Base-by-base conservation (phyloP, 768 basidiomycete species). In the Suillus ampliporus region DNA sequence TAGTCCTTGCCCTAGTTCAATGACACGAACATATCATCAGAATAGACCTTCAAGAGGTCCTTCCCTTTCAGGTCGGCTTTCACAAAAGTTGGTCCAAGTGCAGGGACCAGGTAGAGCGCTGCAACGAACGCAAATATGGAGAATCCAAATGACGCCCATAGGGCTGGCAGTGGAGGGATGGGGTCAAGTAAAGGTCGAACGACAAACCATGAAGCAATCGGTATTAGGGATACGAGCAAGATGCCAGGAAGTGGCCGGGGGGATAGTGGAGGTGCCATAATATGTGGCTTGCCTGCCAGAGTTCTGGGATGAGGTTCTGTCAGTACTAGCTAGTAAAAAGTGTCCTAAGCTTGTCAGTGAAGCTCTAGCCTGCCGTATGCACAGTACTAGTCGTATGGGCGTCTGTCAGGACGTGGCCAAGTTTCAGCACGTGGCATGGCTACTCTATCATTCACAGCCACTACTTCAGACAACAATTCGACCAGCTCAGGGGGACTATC, bases 11-110 rank as follows among this genome's bases (percentile, higher is more conserved):
- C 8, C 28, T 15, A 1, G n/a, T 15, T 4, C 2, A 34, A 19
- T 1, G 13, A 40, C 35, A 77, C 89, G 67, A 63, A 92, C 89
- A 92, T 89, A 1, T 88, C 86, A 53, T 85, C 86, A 41, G 81
- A 78, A 69, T 92, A 91, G 13, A 83, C 85, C 75, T 99, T 99
- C 54, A 97, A 82, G 63, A 97, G 77, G 75, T 99, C 97, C 64
- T 83, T 83, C 23, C 97, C 97, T 69, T 88, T 89, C 59, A 99
- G 79, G 52, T 91, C 88, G 2, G 94, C 94, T 47, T 83, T 85
- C 28, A 94, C 79, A 72, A 99, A 97, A 0, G 86, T 84, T 0
- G 88, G 86, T 0, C 91, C 92, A 15, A 99, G 83, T 0, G 86
- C 83, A n/a, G 96, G 97, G 35, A 99, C 83, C 47, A 94, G 83